Base-by-base conservation (phyloP, 768 basidiomycete species). In the Epithele typhae region DNA sequence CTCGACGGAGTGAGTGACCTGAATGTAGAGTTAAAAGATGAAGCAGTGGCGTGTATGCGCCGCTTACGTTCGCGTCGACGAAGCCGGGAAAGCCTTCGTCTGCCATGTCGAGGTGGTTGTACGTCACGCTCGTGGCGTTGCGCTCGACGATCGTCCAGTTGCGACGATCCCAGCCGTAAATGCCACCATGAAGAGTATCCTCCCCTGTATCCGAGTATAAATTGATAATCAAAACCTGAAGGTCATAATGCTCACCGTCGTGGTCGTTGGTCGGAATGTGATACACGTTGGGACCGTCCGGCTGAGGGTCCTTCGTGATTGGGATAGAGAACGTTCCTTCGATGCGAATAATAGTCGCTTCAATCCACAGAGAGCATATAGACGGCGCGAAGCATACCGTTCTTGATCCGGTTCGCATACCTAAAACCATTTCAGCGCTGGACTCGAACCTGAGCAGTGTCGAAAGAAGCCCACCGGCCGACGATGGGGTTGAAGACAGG, bases 161-260 rank as follows among this genome's bases (percentile, higher is more conserved):
- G 6, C 74, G 71, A 14, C 72, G 68, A 54, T 82, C 81, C 71
- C 74, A 83, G 17, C 80, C 79, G 42, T 68, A 62, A 15, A 70
- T 69, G 1, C 80, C 78, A 0, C 79, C 79, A 57, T 81, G 80
- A 1, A 81, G 64, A 2, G 77, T 78, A 25, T 76, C 74, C 59
- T 30, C 8, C 8, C 27, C 27, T 30, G 27, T 30, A 30, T 30
- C 8, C 14, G 27, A 30, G 27, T 72, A 55, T 11, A 15, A 24
- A 24, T 8, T 17, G 7, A 34, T 12, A 12, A 18, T 10, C 40
- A 62, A 57, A 51, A 65, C 39, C 39, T 59, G 58, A 64, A 44
- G 7, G 27, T 18, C 14, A 34, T 23, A n/a, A 24, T 36, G 64
- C 27, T 33, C 50, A 73, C 75, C 74, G 53, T 73, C 66, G 49